These are phyloP conservation scores for Candida koratica DNA, from an alignment of 805 yeast genomes.

Conservation along the genomic window DNA sequence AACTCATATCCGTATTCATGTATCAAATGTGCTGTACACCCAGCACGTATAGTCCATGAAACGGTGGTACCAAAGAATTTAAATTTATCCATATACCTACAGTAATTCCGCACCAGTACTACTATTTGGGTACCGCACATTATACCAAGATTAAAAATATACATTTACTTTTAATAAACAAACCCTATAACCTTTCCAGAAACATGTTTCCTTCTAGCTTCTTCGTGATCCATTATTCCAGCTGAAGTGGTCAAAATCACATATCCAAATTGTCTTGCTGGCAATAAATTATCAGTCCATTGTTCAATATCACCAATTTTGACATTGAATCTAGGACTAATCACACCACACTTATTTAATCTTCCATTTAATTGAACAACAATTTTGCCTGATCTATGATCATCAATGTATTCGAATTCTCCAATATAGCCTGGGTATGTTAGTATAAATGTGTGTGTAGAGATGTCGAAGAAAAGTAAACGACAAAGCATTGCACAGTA, in stretches of 20 bases:
- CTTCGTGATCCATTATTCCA: constrained; percentile 99
- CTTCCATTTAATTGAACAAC: constrained; percentile 97
- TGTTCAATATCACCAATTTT: constrained; percentile 93
- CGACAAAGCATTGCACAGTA: constrained; percentile 39
- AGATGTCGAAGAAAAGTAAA: constrained; percentile 67
- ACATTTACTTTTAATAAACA: constrained; percentile 61
- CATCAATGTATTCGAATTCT: constrained; percentile 97
- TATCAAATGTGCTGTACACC: constrained; percentile 63
- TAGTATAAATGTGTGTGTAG: constrained; percentile 16
- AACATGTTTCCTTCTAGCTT: constrained; percentile 99
- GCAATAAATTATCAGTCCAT: constrained; percentile 97
- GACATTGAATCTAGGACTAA: constrained; percentile 97
- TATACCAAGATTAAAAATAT: neutral
- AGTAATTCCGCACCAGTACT: neutral
- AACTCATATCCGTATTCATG: constrained; percentile 68
- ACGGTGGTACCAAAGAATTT: constrained; percentile 30
- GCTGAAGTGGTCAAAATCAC: constrained; percentile 98
- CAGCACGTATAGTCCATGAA: constrained; percentile 56
- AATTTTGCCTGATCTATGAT: constrained; percentile 98
- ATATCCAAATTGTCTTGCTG: constrained; percentile 99
- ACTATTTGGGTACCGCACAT: neutral
- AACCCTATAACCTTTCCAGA: constrained; percentile 98
- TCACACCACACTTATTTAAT: constrained; percentile 98
- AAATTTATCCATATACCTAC: constrained; percentile 16
- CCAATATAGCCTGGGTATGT: constrained; percentile 73